Conservation (phyloP, 352 stramenopile species). For the Pythium aquatile region DNA sequence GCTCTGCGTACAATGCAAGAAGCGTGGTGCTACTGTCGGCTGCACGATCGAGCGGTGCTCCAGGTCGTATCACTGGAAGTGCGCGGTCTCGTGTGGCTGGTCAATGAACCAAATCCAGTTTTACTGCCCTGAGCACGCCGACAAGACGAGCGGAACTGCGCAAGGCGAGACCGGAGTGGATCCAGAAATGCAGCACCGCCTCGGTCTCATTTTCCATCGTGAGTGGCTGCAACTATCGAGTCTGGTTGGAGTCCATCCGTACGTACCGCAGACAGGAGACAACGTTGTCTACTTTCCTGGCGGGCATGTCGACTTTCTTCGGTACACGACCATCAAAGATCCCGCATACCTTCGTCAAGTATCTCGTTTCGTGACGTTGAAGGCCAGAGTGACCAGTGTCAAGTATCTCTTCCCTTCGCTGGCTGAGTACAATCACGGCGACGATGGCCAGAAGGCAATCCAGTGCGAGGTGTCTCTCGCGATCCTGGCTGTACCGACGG, state of each 20-base stretch:
- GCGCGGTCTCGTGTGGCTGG: constrained; percentile 67
- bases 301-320: constrained; percentile 55
- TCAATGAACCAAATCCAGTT: constrained; percentile 80
- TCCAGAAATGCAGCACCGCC: constrained; percentile 35
- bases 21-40: constrained; percentile 74
- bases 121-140: constrained; percentile 67
- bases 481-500: constrained; percentile 51
- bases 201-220: constrained; percentile 67
- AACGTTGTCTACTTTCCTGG: constrained; percentile 83
- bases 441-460: constrained; percentile 18
- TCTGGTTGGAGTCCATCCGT: constrained; percentile 54
- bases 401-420: constrained; percentile 73
- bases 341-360: constrained; percentile 55
- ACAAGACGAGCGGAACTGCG: constrained; percentile 4
- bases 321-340: constrained; percentile 31
- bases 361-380: constrained; percentile 61
- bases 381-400: constrained; percentile 73
- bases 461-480: constrained; percentile 65
- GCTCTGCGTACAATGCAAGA: constrained; percentile 62
- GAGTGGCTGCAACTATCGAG: constrained; percentile 74
- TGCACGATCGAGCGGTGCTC: constrained; percentile 62
- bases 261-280: constrained; percentile 79
- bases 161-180: constrained; percentile 4
- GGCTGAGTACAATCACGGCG: constrained; percentile 35
- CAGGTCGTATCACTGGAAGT: constrained; percentile 85